Base-by-base conservation (phyloP, 1,284 basidiomycete species). In the Polyporus tsugae region DNA sequence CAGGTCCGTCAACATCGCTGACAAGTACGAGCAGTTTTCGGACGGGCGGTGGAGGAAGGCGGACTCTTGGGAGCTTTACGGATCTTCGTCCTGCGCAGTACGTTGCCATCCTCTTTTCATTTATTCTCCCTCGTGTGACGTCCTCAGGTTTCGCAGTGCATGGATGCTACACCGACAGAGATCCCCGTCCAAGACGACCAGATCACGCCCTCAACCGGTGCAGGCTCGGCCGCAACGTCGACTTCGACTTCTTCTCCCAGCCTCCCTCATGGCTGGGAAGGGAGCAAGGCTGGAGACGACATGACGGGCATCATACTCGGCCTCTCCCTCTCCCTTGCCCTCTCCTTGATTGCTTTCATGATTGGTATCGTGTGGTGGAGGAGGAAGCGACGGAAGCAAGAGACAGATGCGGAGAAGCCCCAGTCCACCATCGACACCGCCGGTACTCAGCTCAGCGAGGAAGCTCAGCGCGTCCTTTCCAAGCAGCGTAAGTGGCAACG, bases 31-130 rank as follows among this genome's bases (percentile, higher is more conserved):
- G 63, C 75, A 83, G 73, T 88, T 82, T 19, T 64, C 79, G n/a
- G 90, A 91, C 81, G 88, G 86, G 15, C 77, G 80, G 65, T 93
- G 91, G 91, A 83, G 86, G 67, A 88, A 84, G 78, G 83, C 84
- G 4, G 79, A 82, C n/a, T 73, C 75, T 38, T 92, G 87, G 81
- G 85, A 87, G 17, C 78, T 92, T 36, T 91, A 90, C 74, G 91
- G 91, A 52, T 87, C 87, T 35, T 85, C 87, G 25, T 81, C 89
- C 67, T 84, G 89, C 78, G 44, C 72, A 49, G 82, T 83, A 73
- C 73, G 76, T 75, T 67, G 25, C 59, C 13, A 17, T 25, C 42
- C 55, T 62, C 64, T 25, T 19, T 9, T 36, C 61, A 6, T 25
- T 60, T n/a, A 49, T 52, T 64, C 9, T 70, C 61, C 49, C 55